Conservation (phyloP, 345 rosid species). For the Hibiscus mutabilis region DNA sequence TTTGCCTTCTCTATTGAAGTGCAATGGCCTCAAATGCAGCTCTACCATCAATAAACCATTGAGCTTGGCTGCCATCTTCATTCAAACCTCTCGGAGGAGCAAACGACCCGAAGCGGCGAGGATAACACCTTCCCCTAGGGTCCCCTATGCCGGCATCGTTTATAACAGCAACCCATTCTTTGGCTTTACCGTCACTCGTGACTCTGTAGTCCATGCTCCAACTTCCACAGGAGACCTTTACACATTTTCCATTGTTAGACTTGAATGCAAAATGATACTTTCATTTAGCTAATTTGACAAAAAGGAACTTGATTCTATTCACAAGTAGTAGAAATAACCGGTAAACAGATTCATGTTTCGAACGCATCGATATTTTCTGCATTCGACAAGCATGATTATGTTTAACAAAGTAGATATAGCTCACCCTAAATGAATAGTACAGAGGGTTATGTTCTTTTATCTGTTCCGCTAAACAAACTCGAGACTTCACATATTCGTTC, state of each 20-base stretch:
- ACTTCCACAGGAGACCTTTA: constrained; percentile 61
- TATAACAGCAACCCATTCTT: constrained; percentile 71
- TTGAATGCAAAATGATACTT: background rate
- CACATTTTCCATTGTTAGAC: constrained; percentile 1
- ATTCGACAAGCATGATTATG: background rate
- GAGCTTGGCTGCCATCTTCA: constrained; percentile 85
- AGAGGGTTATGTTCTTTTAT: constrained; percentile 70
- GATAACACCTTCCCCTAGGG: constrained; percentile 58
- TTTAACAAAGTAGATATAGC: background rate
- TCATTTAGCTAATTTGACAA: background rate
- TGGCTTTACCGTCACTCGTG: constrained; percentile 53
- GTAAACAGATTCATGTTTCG: background rate
- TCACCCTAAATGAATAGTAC: constrained; percentile 52
- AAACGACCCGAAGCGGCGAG: constrained; percentile 74
- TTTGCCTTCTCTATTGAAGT: constrained; percentile 69
- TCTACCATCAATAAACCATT: constrained; percentile 86
- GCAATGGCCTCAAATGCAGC: constrained; percentile 92
- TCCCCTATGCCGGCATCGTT: constrained; percentile 48
- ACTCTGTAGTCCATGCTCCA: constrained; percentile 50
- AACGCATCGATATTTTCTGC: background rate
- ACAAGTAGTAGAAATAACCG: background rate
- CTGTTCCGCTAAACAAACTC: constrained; percentile 44
- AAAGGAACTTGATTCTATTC: background rate
- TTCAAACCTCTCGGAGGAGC: constrained; percentile 77
- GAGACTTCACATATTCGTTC: constrained; percentile 23